Conservation (phyloP, 495 filamentous ascomycete genomes). For the Xylaria intraflava region DNA sequence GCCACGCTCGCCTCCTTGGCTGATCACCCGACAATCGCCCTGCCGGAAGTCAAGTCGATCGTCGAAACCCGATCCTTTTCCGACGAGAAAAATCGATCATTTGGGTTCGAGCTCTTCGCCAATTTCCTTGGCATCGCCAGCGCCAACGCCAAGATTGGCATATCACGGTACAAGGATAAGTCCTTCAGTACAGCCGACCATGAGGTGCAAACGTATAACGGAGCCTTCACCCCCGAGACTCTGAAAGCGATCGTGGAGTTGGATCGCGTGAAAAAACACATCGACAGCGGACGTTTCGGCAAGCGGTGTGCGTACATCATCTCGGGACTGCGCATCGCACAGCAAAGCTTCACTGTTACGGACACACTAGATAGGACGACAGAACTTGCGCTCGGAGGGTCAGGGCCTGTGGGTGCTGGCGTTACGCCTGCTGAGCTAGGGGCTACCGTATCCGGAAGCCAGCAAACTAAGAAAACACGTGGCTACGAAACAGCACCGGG, state of each 20-base stretch:
- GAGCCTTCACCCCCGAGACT: neutral
- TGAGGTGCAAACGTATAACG: neutral
- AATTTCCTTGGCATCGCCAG: neutral
- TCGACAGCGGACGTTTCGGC: constrained; percentile 3
- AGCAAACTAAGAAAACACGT: neutral
- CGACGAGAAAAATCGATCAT: neutral
- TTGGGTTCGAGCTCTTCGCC: neutral
- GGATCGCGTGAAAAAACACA: neutral
- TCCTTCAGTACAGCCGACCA: neutral
- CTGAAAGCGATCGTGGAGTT: neutral
- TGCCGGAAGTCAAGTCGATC: neutral
- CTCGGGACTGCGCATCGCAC: constrained; percentile 8
- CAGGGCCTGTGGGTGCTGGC: neutral
- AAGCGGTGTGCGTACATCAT: constrained; percentile 6
- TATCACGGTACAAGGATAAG: neutral
- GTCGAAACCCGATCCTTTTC: neutral
- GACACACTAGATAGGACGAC: neutral
- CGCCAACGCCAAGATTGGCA: no score
- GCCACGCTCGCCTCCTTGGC: neutral
- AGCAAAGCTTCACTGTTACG: neutral
- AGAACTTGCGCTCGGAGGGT: neutral
- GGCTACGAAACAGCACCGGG: constrained; percentile 9
- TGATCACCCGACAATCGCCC: neutral
- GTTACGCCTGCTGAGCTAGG: neutral
- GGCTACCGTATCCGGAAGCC: neutral